Conservation (phyloP, 2,329 filamentous ascomycete species). For the Cytospora chrysosperma region DNA sequence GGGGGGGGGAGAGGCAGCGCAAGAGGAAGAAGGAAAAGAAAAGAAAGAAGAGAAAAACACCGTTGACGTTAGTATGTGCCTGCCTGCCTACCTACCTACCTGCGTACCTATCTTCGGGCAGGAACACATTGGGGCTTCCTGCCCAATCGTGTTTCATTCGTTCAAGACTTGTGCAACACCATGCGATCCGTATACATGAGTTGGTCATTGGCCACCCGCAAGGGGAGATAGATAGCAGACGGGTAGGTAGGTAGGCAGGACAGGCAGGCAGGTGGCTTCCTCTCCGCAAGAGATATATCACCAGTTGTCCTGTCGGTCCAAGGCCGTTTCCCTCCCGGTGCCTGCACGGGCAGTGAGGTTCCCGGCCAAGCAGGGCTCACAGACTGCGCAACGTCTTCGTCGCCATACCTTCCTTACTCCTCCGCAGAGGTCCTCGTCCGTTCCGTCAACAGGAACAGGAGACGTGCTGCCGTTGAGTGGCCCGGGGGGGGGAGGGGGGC, state of each 20-base stretch:
- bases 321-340: neutral
- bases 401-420: too few species aligned
- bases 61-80: neutral
- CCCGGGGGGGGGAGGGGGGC: too few species aligned
- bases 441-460: too few species aligned
- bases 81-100: too few species aligned
- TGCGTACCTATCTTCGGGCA: neutral
- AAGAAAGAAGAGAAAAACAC: neutral
- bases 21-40: neutral
- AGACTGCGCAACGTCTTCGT: too few species aligned
- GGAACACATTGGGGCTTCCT: neutral
- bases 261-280: too few species aligned
- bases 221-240: neutral
- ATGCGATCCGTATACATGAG: neutral
- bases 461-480: too few species aligned
- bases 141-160: neutral
- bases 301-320: neutral
- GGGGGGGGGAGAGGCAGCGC: too few species aligned
- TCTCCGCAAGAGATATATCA: neutral
- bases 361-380: too few species aligned
- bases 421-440: too few species aligned
- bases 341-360: neutral
- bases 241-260: too few species aligned
- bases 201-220: neutral
- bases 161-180: neutral